phyloP scores from a whole-genome alignment of 441 rosid species.

The Gossypium armourianum region DNA sequence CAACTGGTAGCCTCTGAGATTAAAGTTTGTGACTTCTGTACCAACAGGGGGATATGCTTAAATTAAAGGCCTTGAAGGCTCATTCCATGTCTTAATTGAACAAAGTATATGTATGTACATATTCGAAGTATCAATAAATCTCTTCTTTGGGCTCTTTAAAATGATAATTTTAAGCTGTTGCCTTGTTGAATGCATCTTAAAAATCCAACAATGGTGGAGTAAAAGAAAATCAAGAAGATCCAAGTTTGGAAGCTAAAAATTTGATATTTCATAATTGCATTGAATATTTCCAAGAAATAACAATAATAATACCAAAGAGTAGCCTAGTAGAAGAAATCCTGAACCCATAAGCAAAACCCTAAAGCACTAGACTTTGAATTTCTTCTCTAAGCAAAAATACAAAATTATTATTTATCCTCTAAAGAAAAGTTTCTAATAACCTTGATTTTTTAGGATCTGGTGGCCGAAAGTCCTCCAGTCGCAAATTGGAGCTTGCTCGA shows the following conservation, averaged over 20 bases:
- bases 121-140: background rate
- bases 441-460: constrained; percentile 29
- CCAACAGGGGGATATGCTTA: background rate
- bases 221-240: background rate
- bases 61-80: background rate
- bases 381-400: constrained; percentile 22
- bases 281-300: constrained; percentile 16
- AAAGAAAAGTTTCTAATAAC: constrained; percentile 36
- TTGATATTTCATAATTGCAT: background rate
- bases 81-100: background rate
- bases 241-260: background rate
- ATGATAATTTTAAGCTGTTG: background rate
- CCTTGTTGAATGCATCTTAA: background rate
- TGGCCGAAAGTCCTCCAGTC: constrained; percentile 67
- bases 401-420: constrained; percentile 27
- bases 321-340: constrained; percentile 8
- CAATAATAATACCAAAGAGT: constrained; percentile 8
- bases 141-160: background rate
- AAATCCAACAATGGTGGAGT: background rate
- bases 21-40: background rate
- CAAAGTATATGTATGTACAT: background rate
- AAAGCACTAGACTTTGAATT: constrained; percentile 20
- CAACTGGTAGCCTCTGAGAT: background rate
- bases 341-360: constrained; percentile 10
- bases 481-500: constrained; percentile 42